Base-by-base conservation (phyloP, 352 stramenopile species). In the Globisporangium irregulare region DNA sequence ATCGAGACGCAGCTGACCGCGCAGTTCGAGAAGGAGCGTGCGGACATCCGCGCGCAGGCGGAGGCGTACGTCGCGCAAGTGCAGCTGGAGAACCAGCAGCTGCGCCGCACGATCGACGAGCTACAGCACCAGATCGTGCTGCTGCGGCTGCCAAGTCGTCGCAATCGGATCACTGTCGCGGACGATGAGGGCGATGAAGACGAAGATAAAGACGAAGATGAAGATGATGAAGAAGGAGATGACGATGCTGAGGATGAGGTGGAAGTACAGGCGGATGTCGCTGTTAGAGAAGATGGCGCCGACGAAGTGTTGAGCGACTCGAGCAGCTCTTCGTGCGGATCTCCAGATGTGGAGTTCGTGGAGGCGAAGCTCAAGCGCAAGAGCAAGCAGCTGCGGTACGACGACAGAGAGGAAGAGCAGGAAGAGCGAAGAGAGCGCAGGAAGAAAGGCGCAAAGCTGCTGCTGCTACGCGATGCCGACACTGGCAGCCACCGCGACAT, bases 31-130 rank as follows among this genome's bases (percentile, higher is more conserved):
- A 59, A 73, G 25, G 81, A 93, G 25, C 76, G 74, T 29, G 69
- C 66, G 36, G 74, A 65, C 2, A 59, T 92, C 34, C 79, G 76
- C 51, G 60, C 57, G 25, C 77, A 89, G 36, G 81, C 84, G 0
- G 82, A 92, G 53, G 76, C 74, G 56, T 89, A 80, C 46, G 76
- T 89, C 4, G 68, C 72, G 10, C 80, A 87, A 50, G 77, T 77
- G n/a, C 74, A 71, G 12, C 29, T 63, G 6, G 80, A 91, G 63
- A 89, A 89, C 51, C 59, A 79, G 59, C 46, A 51, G 18, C 59
- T 90, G 12, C 59, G 60, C 0, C 56, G 29, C 14, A 61, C 50
- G 32, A 58, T 72, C 32, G 41, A 25, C 2, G 54, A 68, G 32
- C 48, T 68, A 10, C 67, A 20, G 24, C 61, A 59, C 53, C 60